Percentiles rank a stretch among this genome's conserved stretches.
These are phyloP conservation scores for Globisporangium lucens DNA, from an alignment of 352 stramenopile species.

Conservation along the genomic window DNA sequence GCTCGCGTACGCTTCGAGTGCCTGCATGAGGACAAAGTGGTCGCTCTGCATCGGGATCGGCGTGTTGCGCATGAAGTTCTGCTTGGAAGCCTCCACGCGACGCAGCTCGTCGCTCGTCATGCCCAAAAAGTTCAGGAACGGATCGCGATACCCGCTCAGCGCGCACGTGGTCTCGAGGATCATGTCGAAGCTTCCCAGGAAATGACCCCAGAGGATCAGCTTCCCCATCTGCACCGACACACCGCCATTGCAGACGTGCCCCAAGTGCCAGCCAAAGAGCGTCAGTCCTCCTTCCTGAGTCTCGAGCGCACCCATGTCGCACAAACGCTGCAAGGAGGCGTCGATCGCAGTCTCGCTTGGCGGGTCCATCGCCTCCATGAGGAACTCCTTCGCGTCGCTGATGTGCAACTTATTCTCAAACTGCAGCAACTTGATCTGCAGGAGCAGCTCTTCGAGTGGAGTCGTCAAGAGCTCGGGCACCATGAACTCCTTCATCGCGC, in stretches of 20 bases:
- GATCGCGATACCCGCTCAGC: slow-evolving; percentile 72
- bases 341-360: slow-evolving; percentile 89
- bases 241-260: slow-evolving; percentile 62
- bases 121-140: slow-evolving; percentile 67
- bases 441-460: slow-evolving; percentile 65
- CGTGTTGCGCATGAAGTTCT: slow-evolving; percentile 43
- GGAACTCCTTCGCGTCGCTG: slow-evolving; percentile 75
- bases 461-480: slow-evolving; percentile 69
- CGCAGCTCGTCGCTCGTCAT: slow-evolving; percentile 59
- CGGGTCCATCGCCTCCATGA: slow-evolving; percentile 91
- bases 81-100: slow-evolving; percentile 55
- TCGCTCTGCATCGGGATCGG: slow-evolving; percentile 54
- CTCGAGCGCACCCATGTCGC: slow-evolving; percentile 72
- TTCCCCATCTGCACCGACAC: slow-evolving; percentile 71
- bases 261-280: slow-evolving; percentile 71
- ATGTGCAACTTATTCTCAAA: slow-evolving; percentile 77
- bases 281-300: slow-evolving; percentile 36
- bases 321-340: slow-evolving; percentile 86
- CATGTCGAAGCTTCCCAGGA: slow-evolving; percentile 59
- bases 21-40: slow-evolving; percentile 66
- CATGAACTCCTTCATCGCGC: slow-evolving; percentile 75
- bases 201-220: slow-evolving; percentile 65
- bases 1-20: slow-evolving; percentile 56
- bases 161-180: slow-evolving; percentile 66
- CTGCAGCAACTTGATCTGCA: slow-evolving; percentile 76